phyloP scores from a whole-genome alignment of 2,329 filamentous ascomycete species.

The Pyrenochaeta sp. region DNA sequence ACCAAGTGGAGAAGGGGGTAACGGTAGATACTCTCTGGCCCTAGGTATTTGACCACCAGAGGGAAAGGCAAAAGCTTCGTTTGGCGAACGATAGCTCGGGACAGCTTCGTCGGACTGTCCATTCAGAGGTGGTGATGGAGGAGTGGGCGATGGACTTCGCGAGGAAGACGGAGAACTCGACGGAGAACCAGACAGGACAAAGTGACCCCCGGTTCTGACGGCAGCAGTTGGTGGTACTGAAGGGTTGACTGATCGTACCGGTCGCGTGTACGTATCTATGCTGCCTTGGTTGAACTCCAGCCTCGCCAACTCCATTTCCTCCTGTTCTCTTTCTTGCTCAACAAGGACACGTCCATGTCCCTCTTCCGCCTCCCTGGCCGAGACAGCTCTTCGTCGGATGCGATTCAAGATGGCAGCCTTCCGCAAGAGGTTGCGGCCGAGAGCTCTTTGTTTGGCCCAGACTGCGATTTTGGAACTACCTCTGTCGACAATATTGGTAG shows the following conservation, averaged over 20 bases:
- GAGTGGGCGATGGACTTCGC: constrained; percentile 28
- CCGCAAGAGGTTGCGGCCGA: constrained; percentile 62
- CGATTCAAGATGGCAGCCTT: constrained; percentile 72
- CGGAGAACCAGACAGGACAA: constrained; percentile 23
- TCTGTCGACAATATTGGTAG: constrained; percentile 72
- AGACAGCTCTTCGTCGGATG: constrained; percentile 54
- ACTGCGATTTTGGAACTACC: constrained; percentile 59
- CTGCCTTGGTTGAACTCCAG: constrained; percentile 41
- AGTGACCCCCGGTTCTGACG: constrained; percentile 18
- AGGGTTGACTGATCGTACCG: constrained; percentile 21
- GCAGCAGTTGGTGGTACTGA: constrained; percentile 22
- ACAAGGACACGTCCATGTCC: constrained; percentile 27
- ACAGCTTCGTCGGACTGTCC: constrained; percentile 5
- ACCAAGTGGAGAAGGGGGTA: constrained; percentile 49
- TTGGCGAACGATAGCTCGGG: constrained; percentile 35
- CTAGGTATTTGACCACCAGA: constrained; percentile 24
- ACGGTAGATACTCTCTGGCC: constrained; percentile 40
- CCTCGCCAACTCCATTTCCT: constrained; percentile 40
- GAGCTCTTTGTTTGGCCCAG: constrained; percentile 57
- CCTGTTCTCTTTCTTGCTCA: constrained; percentile 41
- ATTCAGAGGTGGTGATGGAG: constrained; percentile 14
- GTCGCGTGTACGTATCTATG: constrained; percentile 41
- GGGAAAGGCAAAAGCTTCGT: constrained; percentile 38
- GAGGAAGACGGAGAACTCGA: constrained; percentile 22
- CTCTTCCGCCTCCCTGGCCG: constrained; percentile 25